Percentiles rank a stretch among this genome's conserved stretches.
phyloP scores from a whole-genome alignment of 179 eudicot genomes.

The Silene noctiflora region DNA sequence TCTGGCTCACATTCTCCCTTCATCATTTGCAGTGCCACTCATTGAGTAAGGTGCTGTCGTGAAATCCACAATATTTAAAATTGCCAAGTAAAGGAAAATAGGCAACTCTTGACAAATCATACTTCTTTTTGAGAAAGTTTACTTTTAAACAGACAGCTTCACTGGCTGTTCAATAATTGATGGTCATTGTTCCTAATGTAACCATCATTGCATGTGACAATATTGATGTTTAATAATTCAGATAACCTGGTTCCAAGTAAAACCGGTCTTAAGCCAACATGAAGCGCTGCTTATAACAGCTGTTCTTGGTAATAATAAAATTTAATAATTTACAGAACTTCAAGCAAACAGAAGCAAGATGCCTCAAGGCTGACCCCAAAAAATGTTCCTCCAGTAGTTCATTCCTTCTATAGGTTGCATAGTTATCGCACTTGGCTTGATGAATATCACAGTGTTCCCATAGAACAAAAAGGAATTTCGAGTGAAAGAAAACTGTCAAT shows the following conservation, averaged over 20 bases:
- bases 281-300: background rate
- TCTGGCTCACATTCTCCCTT: background rate
- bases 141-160: background rate
- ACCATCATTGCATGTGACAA: background rate
- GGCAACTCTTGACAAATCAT: background rate
- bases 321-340: background rate
- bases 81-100: background rate
- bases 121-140: background rate
- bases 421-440: background rate
- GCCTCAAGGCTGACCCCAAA: background rate
- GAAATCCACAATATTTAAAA: background rate
- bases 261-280: background rate
- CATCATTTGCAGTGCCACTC: background rate
- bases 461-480: background rate
- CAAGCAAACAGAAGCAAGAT: background rate
- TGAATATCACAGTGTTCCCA: background rate
- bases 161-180: background rate
- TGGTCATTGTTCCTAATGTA: background rate
- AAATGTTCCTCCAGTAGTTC: background rate
- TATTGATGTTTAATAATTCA: background rate
- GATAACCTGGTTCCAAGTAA: background rate
- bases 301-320: background rate
- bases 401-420: background rate
- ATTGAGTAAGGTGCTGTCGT: background rate
- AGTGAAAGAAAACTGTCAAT: background rate